Conservation (phyloP, 2,329 filamentous ascomycete genomes). For the Trichoderma sp. region DNA sequence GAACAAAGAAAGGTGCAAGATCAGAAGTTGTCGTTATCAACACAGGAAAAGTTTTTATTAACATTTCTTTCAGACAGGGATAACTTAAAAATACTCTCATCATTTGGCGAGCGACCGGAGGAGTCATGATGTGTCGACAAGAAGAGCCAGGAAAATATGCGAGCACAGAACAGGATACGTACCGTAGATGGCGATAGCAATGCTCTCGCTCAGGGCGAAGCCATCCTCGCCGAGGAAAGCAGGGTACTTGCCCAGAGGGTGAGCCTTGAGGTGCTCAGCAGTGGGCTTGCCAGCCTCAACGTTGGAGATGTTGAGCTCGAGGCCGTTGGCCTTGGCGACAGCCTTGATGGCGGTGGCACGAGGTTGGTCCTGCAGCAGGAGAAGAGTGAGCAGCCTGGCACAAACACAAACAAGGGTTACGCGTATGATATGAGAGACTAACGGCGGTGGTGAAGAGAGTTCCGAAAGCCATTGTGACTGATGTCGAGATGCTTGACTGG, state of each 20-base stretch:
- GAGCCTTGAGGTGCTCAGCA: slow-evolving; percentile 79
- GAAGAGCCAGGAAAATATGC: slow-evolving; percentile 22
- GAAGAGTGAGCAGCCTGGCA: slow-evolving; percentile 27
- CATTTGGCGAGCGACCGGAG: slow-evolving; percentile 37
- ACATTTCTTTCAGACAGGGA: slow-evolving; percentile 84
- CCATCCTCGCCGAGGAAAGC: slow-evolving; percentile 91
- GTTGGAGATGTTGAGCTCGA: slow-evolving; percentile 83
- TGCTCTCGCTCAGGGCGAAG: slow-evolving; percentile 82
- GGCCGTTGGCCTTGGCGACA: slow-evolving; percentile 94
- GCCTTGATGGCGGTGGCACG: slow-evolving; percentile 86
- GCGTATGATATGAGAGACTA: slow-evolving; percentile 34
- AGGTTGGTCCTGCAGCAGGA: slow-evolving; percentile 69
- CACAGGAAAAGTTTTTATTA: slow-evolving; percentile 52
- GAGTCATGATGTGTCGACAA: slow-evolving; percentile 9
- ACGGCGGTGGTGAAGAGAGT: slow-evolving; percentile 91
- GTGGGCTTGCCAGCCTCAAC: slow-evolving; percentile 64
- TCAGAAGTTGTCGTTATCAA: slow-evolving; percentile 91
- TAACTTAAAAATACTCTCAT: slow-evolving; percentile 86
- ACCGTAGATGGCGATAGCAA: slow-evolving; percentile 98
- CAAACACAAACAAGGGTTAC: slow-evolving; percentile 20
- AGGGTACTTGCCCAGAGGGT: slow-evolving; percentile 86
- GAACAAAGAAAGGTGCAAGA: slow-evolving; percentile 34
- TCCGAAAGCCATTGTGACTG: slow-evolving; percentile 84
- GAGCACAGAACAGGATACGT: slow-evolving; percentile 47
- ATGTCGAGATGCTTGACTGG: slow-evolving; percentile 23